These are phyloP conservation scores for Xylaria bambusicola DNA, from an alignment of 495 filamentous ascomycete genomes.

Conservation along the genomic window DNA sequence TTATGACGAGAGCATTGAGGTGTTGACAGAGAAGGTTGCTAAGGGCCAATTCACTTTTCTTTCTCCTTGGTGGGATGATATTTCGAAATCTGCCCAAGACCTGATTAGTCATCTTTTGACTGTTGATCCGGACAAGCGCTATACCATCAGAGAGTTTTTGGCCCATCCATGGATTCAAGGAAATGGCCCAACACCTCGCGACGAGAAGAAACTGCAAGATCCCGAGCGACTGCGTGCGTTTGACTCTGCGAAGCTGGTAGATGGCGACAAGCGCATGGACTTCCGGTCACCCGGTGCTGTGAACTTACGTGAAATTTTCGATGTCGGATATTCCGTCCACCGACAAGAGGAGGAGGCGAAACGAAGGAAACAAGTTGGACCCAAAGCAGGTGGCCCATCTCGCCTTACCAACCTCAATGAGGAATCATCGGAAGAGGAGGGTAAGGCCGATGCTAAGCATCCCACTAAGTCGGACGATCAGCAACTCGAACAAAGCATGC, in stretches of 20 bases:
- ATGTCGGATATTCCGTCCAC: conserved; percentile 95
- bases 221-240: conserved; percentile 50
- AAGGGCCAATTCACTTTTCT: conserved; percentile 97
- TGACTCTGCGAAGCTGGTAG: conserved; percentile 58
- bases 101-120: conserved; percentile 90
- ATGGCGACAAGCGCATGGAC: conserved; percentile 71
- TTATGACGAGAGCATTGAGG: conserved; percentile 97
- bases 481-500: conserved; percentile 82
- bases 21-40: conserved; percentile 96
- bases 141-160: conserved; percentile 85
- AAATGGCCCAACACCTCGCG: conserved; percentile 50
- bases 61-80: conserved; percentile 99
- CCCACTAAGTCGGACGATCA: conserved; percentile 65
- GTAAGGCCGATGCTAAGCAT: conserved; percentile 52
- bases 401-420: conserved; percentile 62
- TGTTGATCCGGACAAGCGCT: conserved; percentile 89
- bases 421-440: conserved; percentile 67
- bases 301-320: conserved; percentile 95
- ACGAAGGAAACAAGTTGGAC: conserved; percentile 76
- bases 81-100: conserved; percentile 93
- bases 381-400: conserved; percentile 49
- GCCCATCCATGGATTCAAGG: conserved; percentile 87
- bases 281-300: conserved; percentile 95
- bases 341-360: conserved; percentile 95
- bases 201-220: conserved; percentile 63